Evolutionary conservation across 2,329 filamentous ascomycete genomes (phyloP).

Genomic region (Penicillium vulpinum): DNA sequence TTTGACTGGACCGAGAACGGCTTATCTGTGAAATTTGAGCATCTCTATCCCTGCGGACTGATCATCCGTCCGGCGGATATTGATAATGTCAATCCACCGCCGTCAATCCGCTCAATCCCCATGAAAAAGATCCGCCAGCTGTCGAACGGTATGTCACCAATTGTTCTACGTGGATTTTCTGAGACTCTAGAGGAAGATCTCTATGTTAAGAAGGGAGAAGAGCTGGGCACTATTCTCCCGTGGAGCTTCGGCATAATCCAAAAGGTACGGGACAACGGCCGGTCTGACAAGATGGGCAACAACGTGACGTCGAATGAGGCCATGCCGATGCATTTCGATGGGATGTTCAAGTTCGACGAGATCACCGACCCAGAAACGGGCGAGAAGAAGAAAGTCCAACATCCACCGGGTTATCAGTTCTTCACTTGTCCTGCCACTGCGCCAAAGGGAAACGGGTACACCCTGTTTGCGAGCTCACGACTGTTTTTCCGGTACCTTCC

Average conservation of each 20-base stretch:
- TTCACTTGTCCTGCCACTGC: slow-evolving; percentile 49
- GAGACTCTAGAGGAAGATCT: slow-evolving; percentile 48
- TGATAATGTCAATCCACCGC: slow-evolving; percentile 22
- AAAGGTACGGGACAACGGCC: slow-evolving; percentile 53
- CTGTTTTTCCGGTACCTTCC: slow-evolving; percentile 51
- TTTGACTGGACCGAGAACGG: slow-evolving; percentile 45
- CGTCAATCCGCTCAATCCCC: slow-evolving; percentile 24
- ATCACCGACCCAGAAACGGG: slow-evolving; percentile 39
- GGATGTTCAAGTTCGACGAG: slow-evolving; percentile 56
- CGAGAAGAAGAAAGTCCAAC: slow-evolving; percentile 44
- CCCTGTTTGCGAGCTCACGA: slow-evolving; percentile 55
- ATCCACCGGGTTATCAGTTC: slow-evolving; percentile 54
- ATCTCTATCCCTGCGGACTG: slow-evolving; percentile 46
- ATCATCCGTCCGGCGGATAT: slow-evolving; percentile 25
- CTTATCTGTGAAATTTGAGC: slow-evolving; percentile 42
- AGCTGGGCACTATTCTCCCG: slow-evolving; percentile 51
- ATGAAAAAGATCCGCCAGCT: slow-evolving; percentile 40
- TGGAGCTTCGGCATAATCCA: slow-evolving; percentile 58
- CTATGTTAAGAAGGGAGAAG: slow-evolving; percentile 49
- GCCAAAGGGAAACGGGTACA: slow-evolving; percentile 55
- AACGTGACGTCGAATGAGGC: slow-evolving; percentile 56
- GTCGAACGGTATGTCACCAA: slow-evolving; percentile 54
- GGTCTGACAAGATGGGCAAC: slow-evolving; percentile 48
- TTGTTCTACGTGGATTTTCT: slow-evolving; percentile 55
- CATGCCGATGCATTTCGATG: slow-evolving; percentile 61